phyloP scores from a whole-genome alignment of 2,329 filamentous ascomycete species.

The Cordyceps pruinosa region DNA sequence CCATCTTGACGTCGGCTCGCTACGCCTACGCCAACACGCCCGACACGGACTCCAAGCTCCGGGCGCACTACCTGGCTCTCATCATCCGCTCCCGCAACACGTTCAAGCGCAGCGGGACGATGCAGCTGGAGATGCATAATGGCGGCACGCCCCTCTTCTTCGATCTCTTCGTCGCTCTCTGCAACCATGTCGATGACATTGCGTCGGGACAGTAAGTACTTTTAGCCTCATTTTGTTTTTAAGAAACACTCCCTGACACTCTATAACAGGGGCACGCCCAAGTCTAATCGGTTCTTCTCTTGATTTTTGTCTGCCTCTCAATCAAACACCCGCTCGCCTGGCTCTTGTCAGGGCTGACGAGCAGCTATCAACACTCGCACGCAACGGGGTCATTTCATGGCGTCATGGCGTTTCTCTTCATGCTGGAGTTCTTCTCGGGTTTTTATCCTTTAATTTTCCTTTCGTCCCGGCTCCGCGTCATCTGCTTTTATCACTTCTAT shows the following conservation, averaged over 20 bases:
- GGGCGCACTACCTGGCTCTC: constrained; percentile 84
- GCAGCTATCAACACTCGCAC: not conserved
- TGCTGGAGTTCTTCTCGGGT: not conserved
- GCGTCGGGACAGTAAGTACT: constrained; percentile 47
- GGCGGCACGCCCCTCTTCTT: constrained; percentile 82
- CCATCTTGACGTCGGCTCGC: constrained; percentile 78
- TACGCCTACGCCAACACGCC: constrained; percentile 87
- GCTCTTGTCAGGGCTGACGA: not conserved
- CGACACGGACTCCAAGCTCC: constrained; percentile 81
- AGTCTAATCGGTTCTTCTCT: constrained; percentile 39
- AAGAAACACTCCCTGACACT: not conserved
- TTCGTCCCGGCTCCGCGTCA: not conserved
- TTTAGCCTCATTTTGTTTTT: too few relatives aligned
- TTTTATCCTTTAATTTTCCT: constrained; percentile 2
- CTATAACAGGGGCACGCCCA: constrained; percentile 30
- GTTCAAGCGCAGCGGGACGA: constrained; percentile 89
- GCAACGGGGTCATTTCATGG: constrained; percentile 6
- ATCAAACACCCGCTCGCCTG: not conserved
- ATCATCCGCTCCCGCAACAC: constrained; percentile 83
- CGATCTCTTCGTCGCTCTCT: constrained; percentile 86
- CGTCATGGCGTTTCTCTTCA: constrained; percentile 8
- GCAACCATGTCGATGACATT: constrained; percentile 77
- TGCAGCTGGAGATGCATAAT: constrained; percentile 90
- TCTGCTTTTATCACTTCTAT: constrained; percentile 4
- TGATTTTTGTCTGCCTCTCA: not conserved